These are phyloP conservation scores for Gamarada debralockiae DNA, from an alignment of 495 filamentous ascomycete genomes.

Conservation along the genomic window DNA sequence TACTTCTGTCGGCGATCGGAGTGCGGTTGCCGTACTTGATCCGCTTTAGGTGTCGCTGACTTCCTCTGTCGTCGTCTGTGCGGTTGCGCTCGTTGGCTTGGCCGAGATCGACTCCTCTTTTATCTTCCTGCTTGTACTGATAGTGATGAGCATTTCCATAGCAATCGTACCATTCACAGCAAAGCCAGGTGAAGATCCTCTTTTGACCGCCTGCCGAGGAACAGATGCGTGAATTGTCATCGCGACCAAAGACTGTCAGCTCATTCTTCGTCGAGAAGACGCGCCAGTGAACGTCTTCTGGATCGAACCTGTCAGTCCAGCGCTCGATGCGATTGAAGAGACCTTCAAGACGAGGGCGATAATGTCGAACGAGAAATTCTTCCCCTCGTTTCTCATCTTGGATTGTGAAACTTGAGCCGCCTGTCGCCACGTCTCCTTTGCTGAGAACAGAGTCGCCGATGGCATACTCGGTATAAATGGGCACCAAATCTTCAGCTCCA, in stretches of 20 bases:
- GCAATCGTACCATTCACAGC: neutral
- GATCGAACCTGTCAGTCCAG: conserved; percentile 11
- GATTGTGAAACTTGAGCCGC: no score
- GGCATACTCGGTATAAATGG: neutral
- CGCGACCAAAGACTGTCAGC: neutral
- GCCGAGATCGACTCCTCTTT: neutral
- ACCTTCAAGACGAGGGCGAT: conserved; percentile 8
- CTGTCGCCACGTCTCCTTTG: neutral
- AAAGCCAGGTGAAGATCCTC: conserved; percentile 8
- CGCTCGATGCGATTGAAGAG: conserved; percentile 24
- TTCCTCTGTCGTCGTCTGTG: neutral
- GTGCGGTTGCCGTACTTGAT: conserved; percentile 27
- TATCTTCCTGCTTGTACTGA: conserved; percentile 19
- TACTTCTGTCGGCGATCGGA: neutral
- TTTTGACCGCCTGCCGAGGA: neutral
- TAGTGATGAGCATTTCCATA: neutral
- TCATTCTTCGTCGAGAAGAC: conserved; percentile 15
- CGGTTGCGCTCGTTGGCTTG: conserved; percentile 12
- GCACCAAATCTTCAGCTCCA: conserved; percentile 26
- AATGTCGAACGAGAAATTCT: conserved; percentile 6
- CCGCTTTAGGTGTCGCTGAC: conserved; percentile 24
- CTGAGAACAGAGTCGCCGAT: neutral
- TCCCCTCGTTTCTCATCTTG: neutral
- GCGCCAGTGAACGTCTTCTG: conserved; percentile 20
- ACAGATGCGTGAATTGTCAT: neutral